Conservation (phyloP, 805 yeast species). For the Pichia phayaonensis region DNA sequence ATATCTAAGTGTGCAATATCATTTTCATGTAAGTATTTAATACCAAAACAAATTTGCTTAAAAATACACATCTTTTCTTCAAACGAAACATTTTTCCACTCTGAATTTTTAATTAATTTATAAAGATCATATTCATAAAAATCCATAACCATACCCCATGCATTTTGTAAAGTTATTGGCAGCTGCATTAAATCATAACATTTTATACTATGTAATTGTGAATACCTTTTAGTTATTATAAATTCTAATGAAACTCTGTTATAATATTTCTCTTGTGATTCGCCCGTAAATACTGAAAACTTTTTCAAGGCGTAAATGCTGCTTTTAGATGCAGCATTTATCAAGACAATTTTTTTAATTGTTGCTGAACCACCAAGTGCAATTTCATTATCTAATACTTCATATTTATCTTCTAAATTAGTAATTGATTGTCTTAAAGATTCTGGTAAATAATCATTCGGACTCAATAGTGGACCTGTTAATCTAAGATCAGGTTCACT, state of each 20-base stretch:
- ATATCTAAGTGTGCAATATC: constrained; percentile 70
- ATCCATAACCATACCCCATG: constrained; percentile 74
- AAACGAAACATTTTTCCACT: constrained; percentile 47
- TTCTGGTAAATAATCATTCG: constrained; percentile 55
- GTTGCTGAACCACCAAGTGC: constrained; percentile 72
- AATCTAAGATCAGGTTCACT: constrained; percentile 36
- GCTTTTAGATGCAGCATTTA: constrained; percentile 28
- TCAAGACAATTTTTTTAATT: constrained; percentile 42
- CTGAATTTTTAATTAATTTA: constrained; percentile 43
- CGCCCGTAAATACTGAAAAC: constrained; percentile 40
- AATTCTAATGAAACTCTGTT: constrained; percentile 57
- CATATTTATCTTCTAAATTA: constrained; percentile 49
- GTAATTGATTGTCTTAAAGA: constrained; percentile 41
- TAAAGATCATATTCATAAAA: constrained; percentile 58
- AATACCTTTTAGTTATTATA: constrained; percentile 46
- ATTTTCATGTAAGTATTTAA: constrained; percentile 52
- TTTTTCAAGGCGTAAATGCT: constrained; percentile 54
- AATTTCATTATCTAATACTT: constrained; percentile 34
- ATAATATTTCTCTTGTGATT: constrained; percentile 52
- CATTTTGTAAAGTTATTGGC: constrained; percentile 52
- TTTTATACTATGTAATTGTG: constrained; percentile 51
- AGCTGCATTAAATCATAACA: constrained; percentile 49
- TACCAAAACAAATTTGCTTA: constrained; percentile 58
- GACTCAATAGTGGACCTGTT: constrained; percentile 55
- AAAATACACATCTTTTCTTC: constrained; percentile 57